Base-by-base conservation (phyloP, 495 filamentous ascomycete genomes). In the Aspergillus bertholletiae region DNA sequence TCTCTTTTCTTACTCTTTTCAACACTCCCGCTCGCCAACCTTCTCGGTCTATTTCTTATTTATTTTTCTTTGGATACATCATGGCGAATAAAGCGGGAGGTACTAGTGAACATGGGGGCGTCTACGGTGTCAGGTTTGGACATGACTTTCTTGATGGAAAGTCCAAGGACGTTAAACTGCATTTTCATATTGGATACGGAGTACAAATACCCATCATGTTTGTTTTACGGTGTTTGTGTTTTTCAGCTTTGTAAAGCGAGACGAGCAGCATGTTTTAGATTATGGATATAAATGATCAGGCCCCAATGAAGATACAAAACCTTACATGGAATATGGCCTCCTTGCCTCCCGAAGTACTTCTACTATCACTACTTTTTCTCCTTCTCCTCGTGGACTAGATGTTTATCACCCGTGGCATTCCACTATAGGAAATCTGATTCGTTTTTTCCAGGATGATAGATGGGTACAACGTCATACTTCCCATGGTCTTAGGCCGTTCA, bases 171-270 rank as follows among this genome's bases (percentile, higher is more conserved):
- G 6, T 53, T 32, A 15, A 39, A 50, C 28, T 24, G 52, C 52
- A 49, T 59, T 46, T 48, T 45, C 46, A 21, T 43, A 43, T 51
- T 56, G 63, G 58, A 61, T 64, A 51, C 49, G 50, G 57, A 46
- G 49, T 46, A 57, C 65, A 66, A 70, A 72, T 72, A 72, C 69
- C 69, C 69, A 59, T 63, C 65, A 64, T 63, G 57, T 67, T 58
- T 63, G 55, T 63, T 55, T 35, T 65, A 56, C 60, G 63, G 63
- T 64, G 57, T 67, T 60, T 63, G 55, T n/a, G n/a, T n/a, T 60
- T 55, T 35, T 65, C 54, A 62, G 60, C 59, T 62, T 59, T 55
- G 57, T 45, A 57, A 58, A 60, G 64, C 49, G 50, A 65, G 59
- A 68, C 63, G 65, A 66, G 45, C 59, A 51, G 50, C 50, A 50